Conservation (phyloP, 768 basidiomycete genomes). For the Suillus paluster region DNA sequence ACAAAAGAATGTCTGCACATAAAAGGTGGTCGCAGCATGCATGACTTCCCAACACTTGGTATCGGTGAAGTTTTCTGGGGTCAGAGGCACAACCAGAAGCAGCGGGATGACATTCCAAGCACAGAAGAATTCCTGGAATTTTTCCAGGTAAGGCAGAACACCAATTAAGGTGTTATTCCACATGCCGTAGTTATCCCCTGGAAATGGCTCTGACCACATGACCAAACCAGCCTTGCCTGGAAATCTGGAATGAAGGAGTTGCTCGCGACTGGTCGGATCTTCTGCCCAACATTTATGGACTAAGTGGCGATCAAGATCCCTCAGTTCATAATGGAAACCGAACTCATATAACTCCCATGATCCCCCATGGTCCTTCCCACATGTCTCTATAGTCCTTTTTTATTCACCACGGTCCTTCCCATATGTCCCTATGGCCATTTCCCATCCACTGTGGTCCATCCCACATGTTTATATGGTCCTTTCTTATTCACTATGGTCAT, state of each 20-base stretch:
- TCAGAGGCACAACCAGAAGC: background rate
- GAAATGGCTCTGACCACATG: slow-evolving; percentile 3
- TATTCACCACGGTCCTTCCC: too few relatives aligned
- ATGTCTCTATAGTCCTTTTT: too few relatives aligned
- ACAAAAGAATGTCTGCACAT: slow-evolving; percentile 9
- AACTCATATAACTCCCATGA: slow-evolving; percentile 21
- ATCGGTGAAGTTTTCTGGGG: background rate
- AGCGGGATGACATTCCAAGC: background rate
- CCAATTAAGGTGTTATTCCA: background rate
- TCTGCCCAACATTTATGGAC: slow-evolving; percentile 2
- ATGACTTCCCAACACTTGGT: slow-evolving; percentile 1
- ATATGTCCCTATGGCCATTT: too few relatives aligned
- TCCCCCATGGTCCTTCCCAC: too few relatives aligned
- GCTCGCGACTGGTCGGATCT: background rate
- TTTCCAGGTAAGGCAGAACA: background rate
- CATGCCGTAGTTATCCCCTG: background rate
- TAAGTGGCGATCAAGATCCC: slow-evolving; percentile 12
- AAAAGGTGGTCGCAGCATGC: background rate
- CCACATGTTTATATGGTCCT: too few relatives aligned
- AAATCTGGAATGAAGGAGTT: background rate
- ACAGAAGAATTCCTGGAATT: background rate
- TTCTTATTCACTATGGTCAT: too few relatives aligned
- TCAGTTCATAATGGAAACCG: slow-evolving; percentile 21
- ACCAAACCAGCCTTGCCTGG: background rate
- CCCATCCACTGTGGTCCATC: too few relatives aligned